Base-by-base conservation (phyloP, 1,284 basidiomycete species). In the Ceratobasidium sp. region DNA sequence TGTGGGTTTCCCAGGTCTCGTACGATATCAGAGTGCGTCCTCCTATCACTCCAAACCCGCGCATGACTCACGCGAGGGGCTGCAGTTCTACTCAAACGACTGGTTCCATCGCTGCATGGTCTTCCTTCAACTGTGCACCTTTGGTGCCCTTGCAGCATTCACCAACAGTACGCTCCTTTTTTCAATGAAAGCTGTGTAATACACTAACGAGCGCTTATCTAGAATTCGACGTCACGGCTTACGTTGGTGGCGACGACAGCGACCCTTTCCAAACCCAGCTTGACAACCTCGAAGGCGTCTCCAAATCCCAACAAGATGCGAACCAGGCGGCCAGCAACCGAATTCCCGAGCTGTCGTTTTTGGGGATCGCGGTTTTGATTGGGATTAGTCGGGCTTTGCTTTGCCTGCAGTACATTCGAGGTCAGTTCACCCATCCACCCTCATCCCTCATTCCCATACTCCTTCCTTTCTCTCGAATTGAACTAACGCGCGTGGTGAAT, bases 21-120 rank as follows among this genome's bases (percentile, higher is more conserved):
- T 69, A 69, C 32, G 66, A 69, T 49, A 69, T 69, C 57, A 52
- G 66, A 16, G 66, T 58, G 46, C 13, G 66, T 28, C 16, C 13
- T 28, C 23, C 32, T 26, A 43, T 28, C 11, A 2, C 14, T n/a
- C 13, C 13, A 11, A 38, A 5, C 38, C 11, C 35, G 13, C 21
- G n/a, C 26, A 16, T 11, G 8, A 28, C 28, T 67, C 2, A 55
- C n/a, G 6, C 11, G 16, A 7, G 32, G 16, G 38, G 28, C 11
- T 21, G 9, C 21, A 73, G 49, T 73, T 67, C 41, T 73, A 73
- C 28, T 67, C 64, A 18, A 73, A 73, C 73, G 73, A 73, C n/a
- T 73, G 73, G 73, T 73, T 64, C 54, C 73, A 73, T 32, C 62
- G 73, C 8, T 9, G 58, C 23, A 59, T 73, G 43, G 62, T 73